Evolutionary conservation across 352 stramenopile genomes (phyloP), one percentile per base, ranked within the genome.

Genomic region (Pythium plurisporium): DNA sequence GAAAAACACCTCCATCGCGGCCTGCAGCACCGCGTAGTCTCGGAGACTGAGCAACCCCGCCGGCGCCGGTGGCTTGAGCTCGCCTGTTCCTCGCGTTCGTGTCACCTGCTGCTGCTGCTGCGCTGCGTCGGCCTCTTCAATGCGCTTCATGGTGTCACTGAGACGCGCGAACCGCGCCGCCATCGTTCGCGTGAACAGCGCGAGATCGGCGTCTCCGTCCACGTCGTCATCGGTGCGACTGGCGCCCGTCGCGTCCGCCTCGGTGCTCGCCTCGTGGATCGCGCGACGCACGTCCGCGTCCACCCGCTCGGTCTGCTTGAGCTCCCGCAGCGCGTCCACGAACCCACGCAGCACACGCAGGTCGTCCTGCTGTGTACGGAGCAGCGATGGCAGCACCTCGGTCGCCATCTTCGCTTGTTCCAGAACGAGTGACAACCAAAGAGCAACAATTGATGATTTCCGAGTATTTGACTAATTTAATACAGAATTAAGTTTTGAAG

Each of bases 21-120:
- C 82, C 63, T 95, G 85, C 25, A 95, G 70, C 49, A 85, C 72
- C 19, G 82, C 88, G 73, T 91, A 93, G 62, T 95, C 85, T 3
- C 82, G 77, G 29, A 95, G 65, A 72, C 85, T 95, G 26, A 95
- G 65, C 38, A 95, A 67, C 42, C 80, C 81, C 3, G 63, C 66
- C 5, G 85, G 82, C 17, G 82, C 82, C 34, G 67, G 69, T 6
- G 75, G 75, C 7, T n/a, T n/a, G n/a, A n/a, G 44, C 27, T 3
- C 38, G 26, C 19, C 22, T 19, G 20, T 15, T 41, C 10, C 23
- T 31, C 31, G 25, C 36, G 27, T 17, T 5, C 3, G 19, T n/a
- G n/a, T n/a, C n/a, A n/a, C n/a, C n/a, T n/a, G 11, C 1, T 20
- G 30, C 19, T 26, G 23, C 37, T 14, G 23, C 37, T 34, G 31